These are phyloP conservation scores for Fusarium luffae DNA, from an alignment of 2,329 filamentous ascomycete species.

Conservation along the genomic window DNA sequence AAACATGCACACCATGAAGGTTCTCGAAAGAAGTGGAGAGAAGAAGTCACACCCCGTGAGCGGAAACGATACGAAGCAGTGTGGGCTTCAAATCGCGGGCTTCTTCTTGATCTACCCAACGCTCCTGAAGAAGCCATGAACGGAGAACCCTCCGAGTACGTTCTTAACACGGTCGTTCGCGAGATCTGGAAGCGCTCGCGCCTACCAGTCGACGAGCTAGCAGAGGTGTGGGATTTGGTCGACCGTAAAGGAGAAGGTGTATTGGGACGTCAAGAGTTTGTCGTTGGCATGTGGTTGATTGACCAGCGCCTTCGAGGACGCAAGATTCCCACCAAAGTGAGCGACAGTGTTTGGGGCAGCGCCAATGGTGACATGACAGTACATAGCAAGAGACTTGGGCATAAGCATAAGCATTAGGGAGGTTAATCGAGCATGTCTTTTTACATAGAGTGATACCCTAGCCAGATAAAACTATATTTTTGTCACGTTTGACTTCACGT, in stretches of 20 bases:
- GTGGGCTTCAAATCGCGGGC: constrained; percentile 83
- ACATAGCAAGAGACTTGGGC: constrained; percentile 24
- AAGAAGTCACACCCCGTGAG: constrained; percentile 76
- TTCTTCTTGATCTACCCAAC: constrained; percentile 54
- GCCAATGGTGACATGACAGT: constrained; percentile 61
- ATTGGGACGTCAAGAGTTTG: constrained; percentile 76
- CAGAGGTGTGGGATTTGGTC: constrained; percentile 82
- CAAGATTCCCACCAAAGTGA: constrained; percentile 78
- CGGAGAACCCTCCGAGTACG: constrained; percentile 58
- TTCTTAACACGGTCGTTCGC: constrained; percentile 74
- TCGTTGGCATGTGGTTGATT: constrained; percentile 85
- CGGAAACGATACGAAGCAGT: constrained; percentile 85
- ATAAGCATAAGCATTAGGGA: constrained; percentile 16
- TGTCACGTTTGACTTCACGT: too few species aligned
- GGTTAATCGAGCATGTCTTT: constrained; percentile 15
- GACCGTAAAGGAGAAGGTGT: constrained; percentile 66
- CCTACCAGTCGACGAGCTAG: constrained; percentile 73
- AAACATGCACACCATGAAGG: constrained; percentile 83
- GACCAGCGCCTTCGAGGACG: constrained; percentile 83
- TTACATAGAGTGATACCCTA: constrained; percentile 45
- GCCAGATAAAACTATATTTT: constrained; percentile 26
- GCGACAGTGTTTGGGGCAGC: constrained; percentile 81
- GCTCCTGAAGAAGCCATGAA: constrained; percentile 32
- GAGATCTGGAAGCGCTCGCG: constrained; percentile 82
- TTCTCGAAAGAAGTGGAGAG: constrained; percentile 79